Base-by-base conservation (phyloP, 2,329 filamentous ascomycete genomes). In the Fusarium albosuccineum region DNA sequence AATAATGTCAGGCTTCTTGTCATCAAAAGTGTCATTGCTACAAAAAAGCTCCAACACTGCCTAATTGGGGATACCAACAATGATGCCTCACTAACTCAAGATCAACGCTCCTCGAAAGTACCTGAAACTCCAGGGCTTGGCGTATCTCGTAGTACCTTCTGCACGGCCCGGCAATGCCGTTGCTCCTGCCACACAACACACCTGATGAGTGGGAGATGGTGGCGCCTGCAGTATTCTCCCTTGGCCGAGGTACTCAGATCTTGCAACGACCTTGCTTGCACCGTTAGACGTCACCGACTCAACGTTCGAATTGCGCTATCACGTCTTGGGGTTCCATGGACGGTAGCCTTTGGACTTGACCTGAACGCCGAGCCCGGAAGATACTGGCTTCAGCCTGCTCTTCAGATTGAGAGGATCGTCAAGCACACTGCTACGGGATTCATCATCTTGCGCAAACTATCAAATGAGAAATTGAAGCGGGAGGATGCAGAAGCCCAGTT, bases 141-240 rank as follows among this genome's bases (percentile, higher is more conserved):
- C 22, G 22, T 22, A 22, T 22, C 22, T 22, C 22, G 4, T 1
- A 22, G 22, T 22, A 22, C 22, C 22, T 22, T 22, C 22, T 22
- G 4, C 22, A 22, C 22, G 0, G 0, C 33, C 2, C 33, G 34
- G 1, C n/a, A 3, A 0, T 66, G 56, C 2, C 10, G 9, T n/a
- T 64, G 56, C 10, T 64, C 52, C 26, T 57, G 56, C 1, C 60
- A 61, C 7, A 57, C 27, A 4, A 53, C 34, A 0, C 8, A 7
- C 4, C 37, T 22, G 26, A 9, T 27, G 7, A 45, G 9, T 4
- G 63, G 63, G 33, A 46, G 26, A 1, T 60, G 49, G 13, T 66
- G 56, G 63, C 26, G 17, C 17, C 10, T 64, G 3, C 51, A 64
- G 17, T 61, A 60, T 46, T 40, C 45, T 1, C 51, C 56, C 5